Evolutionary conservation across 495 filamentous ascomycete species (phyloP), one percentile per base, ranked within the genome.

Genomic region (Cairneyella variabilis): DNA sequence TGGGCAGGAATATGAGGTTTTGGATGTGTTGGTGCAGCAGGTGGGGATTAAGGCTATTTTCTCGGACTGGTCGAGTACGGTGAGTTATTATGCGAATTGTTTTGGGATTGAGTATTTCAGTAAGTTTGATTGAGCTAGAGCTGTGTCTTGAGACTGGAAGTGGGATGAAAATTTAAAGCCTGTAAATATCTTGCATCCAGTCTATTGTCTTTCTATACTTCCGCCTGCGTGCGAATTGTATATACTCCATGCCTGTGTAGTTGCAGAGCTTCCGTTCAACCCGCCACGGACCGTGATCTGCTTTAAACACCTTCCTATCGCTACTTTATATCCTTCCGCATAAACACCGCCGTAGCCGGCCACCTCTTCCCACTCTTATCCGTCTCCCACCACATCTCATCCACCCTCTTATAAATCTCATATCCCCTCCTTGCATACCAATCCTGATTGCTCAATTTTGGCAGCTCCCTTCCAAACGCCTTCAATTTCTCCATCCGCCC

Each of bases 61-160:
- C 53, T 75, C 76, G 9, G 82, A 84, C 60, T 85, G 82, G 82
- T 72, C 74, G 3, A 78, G 77, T 0, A 83, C 79, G 3, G 70
- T 79, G 7, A 83, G 76, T 3, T 85, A 82, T 45, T 85, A 82
- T 67, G 81, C 81, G 50, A 83, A 78, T 51, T 85, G 80, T 61
- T 72, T 84, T 43, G 77, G 75, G 3, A 46, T 75, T 14, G 34
- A 37, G 3, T 51, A 51, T 30, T 40, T 14, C 14, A 40, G 12
- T 39, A 37, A 46, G 43, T 44, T n/a, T n/a, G n/a, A n/a, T n/a
- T n/a, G n/a, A n/a, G n/a, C n/a, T n/a, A n/a, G n/a, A n/a, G n/a
- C n/a, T n/a, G n/a, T n/a, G n/a, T n/a, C n/a, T n/a, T n/a, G n/a
- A 39, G 37, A 39, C 14, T 39, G 37, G 37, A 39, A 12, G n/a